Conservation (phyloP, 257 asterid species). For the Solanum boliviense region DNA sequence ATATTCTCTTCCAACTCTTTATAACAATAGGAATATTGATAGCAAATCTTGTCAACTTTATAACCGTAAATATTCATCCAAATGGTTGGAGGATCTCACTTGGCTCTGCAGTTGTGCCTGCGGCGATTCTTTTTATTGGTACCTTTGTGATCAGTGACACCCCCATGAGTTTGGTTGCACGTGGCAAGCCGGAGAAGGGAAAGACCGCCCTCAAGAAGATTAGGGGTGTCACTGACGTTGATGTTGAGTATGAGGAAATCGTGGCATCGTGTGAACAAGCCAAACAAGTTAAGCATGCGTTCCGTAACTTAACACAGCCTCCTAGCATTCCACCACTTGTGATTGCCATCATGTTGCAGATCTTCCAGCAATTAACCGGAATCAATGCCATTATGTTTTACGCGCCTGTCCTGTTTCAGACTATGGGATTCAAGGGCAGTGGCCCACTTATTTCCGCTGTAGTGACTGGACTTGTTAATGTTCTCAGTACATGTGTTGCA, state of each 20-base stretch:
- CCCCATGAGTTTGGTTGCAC: slow-evolving; percentile 21
- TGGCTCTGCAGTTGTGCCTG: slow-evolving; percentile 30
- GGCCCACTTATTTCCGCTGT: neutral
- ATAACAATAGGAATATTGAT: slow-evolving; percentile 16
- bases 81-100: slow-evolving; percentile 25
- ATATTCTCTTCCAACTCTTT: slow-evolving; percentile 21
- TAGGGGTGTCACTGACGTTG: slow-evolving; percentile 20
- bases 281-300: neutral
- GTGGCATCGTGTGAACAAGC: slow-evolving; percentile 8
- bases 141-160: slow-evolving; percentile 19
- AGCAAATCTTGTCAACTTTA: slow-evolving; percentile 18
- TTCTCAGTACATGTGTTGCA: neutral
- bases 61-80: slow-evolving; percentile 7
- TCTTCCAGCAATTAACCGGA: slow-evolving; percentile 14
- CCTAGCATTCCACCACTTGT: slow-evolving; percentile 21
- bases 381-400: slow-evolving; percentile 14
- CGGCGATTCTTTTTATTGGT: slow-evolving; percentile 9
- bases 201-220: slow-evolving; percentile 6
- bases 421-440: neutral
- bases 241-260: slow-evolving; percentile 14
- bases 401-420: slow-evolving; percentile 12
- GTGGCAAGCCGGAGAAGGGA: slow-evolving; percentile 12
- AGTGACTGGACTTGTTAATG: slow-evolving; percentile 1
- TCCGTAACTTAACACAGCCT: slow-evolving; percentile 9
- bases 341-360: slow-evolving; percentile 2